Evolutionary conservation across 257 asterid genomes (phyloP), one percentile per base, ranked within the genome.

Genomic region (Perilla frutescens): DNA sequence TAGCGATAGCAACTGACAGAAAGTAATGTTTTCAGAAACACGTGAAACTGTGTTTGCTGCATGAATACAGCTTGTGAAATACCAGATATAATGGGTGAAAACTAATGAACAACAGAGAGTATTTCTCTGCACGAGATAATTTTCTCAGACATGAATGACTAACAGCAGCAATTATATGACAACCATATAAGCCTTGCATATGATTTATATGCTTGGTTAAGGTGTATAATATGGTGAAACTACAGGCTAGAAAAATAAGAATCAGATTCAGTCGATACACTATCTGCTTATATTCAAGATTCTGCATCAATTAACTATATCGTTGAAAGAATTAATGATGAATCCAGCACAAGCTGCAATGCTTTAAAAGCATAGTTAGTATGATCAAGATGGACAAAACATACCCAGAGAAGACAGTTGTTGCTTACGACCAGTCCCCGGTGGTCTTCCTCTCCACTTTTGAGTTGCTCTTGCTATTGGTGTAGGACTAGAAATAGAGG

Each of bases 361-460:
- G 8, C 6, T 26, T n/a, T 15, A 45, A 59, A 66, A 40, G 40
- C 60, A 73, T 73, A 68, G 36, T 43, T 50, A 69, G 15, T 8
- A 75, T 13, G 36, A 34, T 31, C 41, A 55, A 36, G 47, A 37
- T 3, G 56, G 15, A 70, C 51, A 66, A 43, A 50, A 26, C 48
- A 81, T 34, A 90, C 96, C 93, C 58, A 80, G 72, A 50, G 90
- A 80, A 63, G 88, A 73, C 12, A 82, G 72, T 61, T 82, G 91
- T 54, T 82, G 90, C 76, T 87, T 90, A 44, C 93, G 84, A 31
- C 96, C 91, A 66, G 80, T 66, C 67, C 92, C 93, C 2, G 90
- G 90, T 9, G 97, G 97, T 75, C 96, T 82, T 70, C 93, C 97
- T 75, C 94, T 84, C 78, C 88, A 73, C 78, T 86, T 91, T 51